These are phyloP conservation scores for Aspergillus hiratsukae DNA, from an alignment of 2,329 filamentous ascomycete genomes.

Conservation along the genomic window DNA sequence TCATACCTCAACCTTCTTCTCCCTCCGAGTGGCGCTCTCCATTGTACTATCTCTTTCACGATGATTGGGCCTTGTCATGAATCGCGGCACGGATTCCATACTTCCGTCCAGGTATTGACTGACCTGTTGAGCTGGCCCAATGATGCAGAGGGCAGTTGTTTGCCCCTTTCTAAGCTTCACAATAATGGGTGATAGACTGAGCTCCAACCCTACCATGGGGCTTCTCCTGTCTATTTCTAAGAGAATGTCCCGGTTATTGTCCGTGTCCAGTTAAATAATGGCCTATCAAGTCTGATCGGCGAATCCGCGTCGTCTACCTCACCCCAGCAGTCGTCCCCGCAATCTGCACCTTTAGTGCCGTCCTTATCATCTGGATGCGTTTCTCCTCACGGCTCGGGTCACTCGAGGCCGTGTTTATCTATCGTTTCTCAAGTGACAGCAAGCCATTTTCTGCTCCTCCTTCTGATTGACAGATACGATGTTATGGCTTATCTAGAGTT, in stretches of 20 bases:
- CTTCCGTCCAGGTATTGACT: background rate
- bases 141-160: background rate
- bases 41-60: conserved; percentile 1
- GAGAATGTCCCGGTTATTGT: conserved; percentile 5
- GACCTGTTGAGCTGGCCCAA: background rate
- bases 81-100: background rate
- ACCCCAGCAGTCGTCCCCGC: conserved; percentile 23
- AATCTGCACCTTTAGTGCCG: conserved; percentile 16
- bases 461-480: conserved; percentile 6
- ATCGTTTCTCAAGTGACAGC: conserved; percentile 6
- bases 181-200: background rate
- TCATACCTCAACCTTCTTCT: conserved; percentile 2
- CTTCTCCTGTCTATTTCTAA: conserved; percentile 6
- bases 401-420: conserved; percentile 18
- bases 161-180: background rate
- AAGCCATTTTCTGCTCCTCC: conserved; percentile 4
- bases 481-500: conserved; percentile 12
- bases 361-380: conserved; percentile 18
- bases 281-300: conserved; percentile 12
- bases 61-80: background rate
- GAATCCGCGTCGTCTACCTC: conserved; percentile 18
- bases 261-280: background rate
- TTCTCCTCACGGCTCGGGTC: conserved; percentile 19
- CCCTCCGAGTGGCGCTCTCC: conserved; percentile 4
- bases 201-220: background rate